phyloP scores from a whole-genome alignment of 1,139 yeast species.

The Debaryomycetaceae sp. region DNA sequence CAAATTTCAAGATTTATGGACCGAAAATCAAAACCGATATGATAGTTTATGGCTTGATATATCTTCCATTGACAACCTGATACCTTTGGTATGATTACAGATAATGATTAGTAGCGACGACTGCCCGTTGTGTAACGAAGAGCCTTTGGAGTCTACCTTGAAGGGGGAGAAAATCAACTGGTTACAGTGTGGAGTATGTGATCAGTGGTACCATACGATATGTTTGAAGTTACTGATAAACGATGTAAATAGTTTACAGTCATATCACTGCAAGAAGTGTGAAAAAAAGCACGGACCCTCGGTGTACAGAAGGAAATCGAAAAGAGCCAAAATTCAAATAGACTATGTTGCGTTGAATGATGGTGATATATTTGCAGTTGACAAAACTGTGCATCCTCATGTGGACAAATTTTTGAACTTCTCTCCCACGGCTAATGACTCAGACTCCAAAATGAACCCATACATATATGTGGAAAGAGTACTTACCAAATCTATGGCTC shows the following conservation, averaged over 20 bases:
- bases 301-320: constrained; percentile 50
- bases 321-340: constrained; percentile 49
- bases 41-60: too few species aligned
- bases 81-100: not conserved
- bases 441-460: constrained; percentile 4
- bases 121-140: constrained; percentile 17
- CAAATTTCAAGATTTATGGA: too few species aligned
- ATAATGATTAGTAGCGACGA: constrained; percentile 11
- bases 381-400: constrained; percentile 62
- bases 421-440: constrained; percentile 12
- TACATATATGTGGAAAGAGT: constrained; percentile 18
- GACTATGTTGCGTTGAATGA: constrained; percentile 81
- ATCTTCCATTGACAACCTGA: too few species aligned
- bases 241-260: constrained; percentile 37
- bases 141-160: constrained; percentile 9
- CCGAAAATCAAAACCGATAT: too few species aligned
- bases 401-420: constrained; percentile 34
- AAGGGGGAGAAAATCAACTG: constrained; percentile 26
- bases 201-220: constrained; percentile 56
- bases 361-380: constrained; percentile 62
- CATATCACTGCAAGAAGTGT: constrained; percentile 58
- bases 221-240: constrained; percentile 43
- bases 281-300: constrained; percentile 48
- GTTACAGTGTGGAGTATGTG: constrained; percentile 63
- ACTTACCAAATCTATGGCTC: constrained; percentile 37